Evolutionary conservation across 805 yeast species (phyloP).

Genomic region (Monosporozyma servazzii): DNA sequence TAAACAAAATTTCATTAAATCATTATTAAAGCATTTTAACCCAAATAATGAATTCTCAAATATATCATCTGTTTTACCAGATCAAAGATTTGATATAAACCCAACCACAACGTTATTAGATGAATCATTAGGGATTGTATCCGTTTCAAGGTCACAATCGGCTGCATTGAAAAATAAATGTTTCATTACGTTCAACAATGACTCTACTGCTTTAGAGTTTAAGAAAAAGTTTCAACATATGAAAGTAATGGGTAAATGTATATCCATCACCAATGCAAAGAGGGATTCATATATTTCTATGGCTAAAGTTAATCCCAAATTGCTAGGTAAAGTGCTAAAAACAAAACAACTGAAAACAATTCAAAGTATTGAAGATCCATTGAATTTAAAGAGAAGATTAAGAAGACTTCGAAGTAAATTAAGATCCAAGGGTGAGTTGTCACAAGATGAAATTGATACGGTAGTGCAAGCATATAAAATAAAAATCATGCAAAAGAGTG

Average conservation of each 20-base stretch:
- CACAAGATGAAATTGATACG: constrained; percentile 10
- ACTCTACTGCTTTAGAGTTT: constrained; percentile 11
- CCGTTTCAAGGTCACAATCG: constrained; percentile 4
- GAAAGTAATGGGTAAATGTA: constrained; percentile 13
- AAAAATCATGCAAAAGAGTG: not conserved
- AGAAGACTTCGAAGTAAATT: constrained; percentile 22
- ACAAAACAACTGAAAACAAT: constrained; percentile 3
- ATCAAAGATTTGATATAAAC: not conserved
- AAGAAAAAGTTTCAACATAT: constrained; percentile 7
- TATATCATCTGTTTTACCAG: constrained; percentile 5
- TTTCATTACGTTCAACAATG: constrained; percentile 20
- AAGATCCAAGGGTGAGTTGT: constrained; percentile 12
- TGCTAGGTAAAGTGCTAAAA: constrained; percentile 9
- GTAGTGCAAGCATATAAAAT: constrained; percentile 3
- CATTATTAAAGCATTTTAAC: constrained; percentile 13
- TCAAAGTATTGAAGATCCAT: constrained; percentile 2
- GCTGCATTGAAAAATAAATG: constrained; percentile 11
- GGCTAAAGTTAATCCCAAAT: constrained; percentile 3
- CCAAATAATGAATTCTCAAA: constrained; percentile 10
- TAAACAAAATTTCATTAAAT: constrained; percentile 11
- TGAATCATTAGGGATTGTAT: constrained; percentile 6
- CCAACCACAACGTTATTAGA: constrained; percentile 3
- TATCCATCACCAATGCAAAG: constrained; percentile 15
- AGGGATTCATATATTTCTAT: constrained; percentile 19
- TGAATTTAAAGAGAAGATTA: constrained; percentile 12